Conservation (phyloP, 2,329 filamentous ascomycete genomes). For the Botrytis pseudocinerea region DNA sequence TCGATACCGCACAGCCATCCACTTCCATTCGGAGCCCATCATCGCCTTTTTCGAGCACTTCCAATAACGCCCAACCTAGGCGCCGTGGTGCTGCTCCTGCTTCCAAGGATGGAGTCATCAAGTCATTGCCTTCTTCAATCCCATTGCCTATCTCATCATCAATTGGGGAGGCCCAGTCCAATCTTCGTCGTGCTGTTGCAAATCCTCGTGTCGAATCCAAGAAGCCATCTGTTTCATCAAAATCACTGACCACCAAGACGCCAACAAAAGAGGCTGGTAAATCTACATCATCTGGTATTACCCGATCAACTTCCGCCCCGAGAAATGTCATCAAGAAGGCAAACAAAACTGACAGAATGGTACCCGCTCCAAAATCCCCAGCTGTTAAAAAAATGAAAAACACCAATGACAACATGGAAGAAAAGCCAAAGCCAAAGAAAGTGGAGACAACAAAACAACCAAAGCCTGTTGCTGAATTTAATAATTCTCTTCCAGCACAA, state of each 20-base stretch:
- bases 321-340: not conserved
- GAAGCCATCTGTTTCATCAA: too few species aligned
- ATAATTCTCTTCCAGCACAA: not conserved
- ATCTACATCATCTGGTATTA: too few species aligned
- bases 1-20: not conserved
- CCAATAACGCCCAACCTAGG: not conserved
- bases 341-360: not conserved
- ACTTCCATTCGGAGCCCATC: not conserved
- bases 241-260: too few species aligned
- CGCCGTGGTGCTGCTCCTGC: not conserved
- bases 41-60: not conserved
- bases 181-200: not conserved
- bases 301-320: too few species aligned
- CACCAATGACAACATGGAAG: not conserved
- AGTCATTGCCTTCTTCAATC: not conserved
- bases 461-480: not conserved
- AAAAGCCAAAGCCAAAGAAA: not conserved
- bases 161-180: not conserved
- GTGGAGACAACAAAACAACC: not conserved
- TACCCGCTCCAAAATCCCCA: not conserved
- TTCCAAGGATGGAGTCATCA: not conserved
- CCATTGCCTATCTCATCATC: not conserved
- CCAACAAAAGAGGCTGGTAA: too few species aligned
- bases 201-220: not conserved
- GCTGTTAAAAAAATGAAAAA: not conserved